A percentile compares a stretch with the other conserved stretches of the same genome.
Evolutionary conservation across 352 stramenopile genomes (phyloP).

Genomic region (Pythium diclinum): DNA sequence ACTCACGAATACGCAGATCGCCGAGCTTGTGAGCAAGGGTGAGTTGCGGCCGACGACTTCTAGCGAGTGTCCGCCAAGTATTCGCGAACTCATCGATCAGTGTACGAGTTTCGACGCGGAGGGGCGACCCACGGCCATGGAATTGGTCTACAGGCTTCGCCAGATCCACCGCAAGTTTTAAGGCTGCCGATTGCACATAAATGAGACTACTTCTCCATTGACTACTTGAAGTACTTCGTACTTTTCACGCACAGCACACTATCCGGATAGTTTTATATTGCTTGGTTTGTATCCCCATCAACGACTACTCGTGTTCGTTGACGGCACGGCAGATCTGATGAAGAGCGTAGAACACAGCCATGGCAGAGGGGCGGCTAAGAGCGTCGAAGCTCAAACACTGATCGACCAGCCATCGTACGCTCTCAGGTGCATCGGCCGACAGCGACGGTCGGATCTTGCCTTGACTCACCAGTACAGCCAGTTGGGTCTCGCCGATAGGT

Average conservation of each 20-base stretch:
- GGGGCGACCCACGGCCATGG: too few relatives aligned
- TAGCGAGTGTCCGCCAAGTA: neutral
- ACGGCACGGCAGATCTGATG: neutral
- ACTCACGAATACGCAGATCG: neutral
- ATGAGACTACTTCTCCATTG: too few relatives aligned
- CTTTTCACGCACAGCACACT: too few relatives aligned
- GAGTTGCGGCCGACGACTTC: neutral
- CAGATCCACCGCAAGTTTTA: too few relatives aligned
- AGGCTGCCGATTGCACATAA: too few relatives aligned
- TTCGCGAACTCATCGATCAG: too few relatives aligned
- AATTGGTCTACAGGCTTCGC: too few relatives aligned
- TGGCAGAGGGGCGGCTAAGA: neutral
- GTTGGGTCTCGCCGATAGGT: too few relatives aligned
- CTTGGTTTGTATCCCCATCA: too few relatives aligned
- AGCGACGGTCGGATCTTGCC: conserved; percentile 18
- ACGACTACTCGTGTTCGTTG: neutral
- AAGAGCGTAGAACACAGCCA: neutral
- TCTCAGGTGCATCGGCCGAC: conserved; percentile 7
- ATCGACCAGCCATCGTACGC: conserved; percentile 9
- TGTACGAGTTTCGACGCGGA: too few relatives aligned
- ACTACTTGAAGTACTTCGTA: too few relatives aligned
- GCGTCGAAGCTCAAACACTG: conserved; percentile 20
- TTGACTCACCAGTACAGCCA: conserved; percentile 18
- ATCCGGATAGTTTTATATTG: too few relatives aligned
- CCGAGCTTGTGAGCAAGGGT: conserved; percentile 4